These are phyloP conservation scores for Saccharum spontaneum DNA, from an alignment of 176 grass and related monocot genomes.

Conservation along the genomic window DNA sequence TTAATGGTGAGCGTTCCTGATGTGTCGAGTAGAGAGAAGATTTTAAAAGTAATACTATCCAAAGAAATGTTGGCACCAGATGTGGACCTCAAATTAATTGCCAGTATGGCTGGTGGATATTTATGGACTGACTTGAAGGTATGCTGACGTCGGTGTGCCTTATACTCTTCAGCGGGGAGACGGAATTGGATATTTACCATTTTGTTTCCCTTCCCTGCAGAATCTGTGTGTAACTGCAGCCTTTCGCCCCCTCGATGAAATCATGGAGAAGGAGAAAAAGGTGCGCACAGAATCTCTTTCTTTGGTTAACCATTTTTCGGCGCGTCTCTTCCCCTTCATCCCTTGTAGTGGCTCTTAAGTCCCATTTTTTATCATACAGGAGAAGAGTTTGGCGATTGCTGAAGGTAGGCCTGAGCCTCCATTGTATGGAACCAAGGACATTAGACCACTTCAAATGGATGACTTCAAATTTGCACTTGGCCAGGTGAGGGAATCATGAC, in stretches of 20 bases:
- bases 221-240: slow-evolving; percentile 68
- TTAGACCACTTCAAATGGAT: slow-evolving; percentile 64
- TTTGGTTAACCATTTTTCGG: not conserved
- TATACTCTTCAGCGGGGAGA: not conserved
- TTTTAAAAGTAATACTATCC: slow-evolving; percentile 68
- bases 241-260: slow-evolving; percentile 44
- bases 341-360: not conserved
- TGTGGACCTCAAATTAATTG: slow-evolving; percentile 52
- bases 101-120: slow-evolving; percentile 79
- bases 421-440: slow-evolving; percentile 43
- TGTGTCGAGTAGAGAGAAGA: slow-evolving; percentile 70
- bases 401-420: slow-evolving; percentile 60
- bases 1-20: slow-evolving; percentile 85
- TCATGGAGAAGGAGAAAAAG: slow-evolving; percentile 68
- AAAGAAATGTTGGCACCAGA: slow-evolving; percentile 53
- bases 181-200: not conserved
- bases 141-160: slow-evolving; percentile 3
- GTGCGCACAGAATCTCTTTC: slow-evolving; percentile 14
- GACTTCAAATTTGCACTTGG: slow-evolving; percentile 66
- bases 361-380: slow-evolving; percentile 31
- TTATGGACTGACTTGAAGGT: slow-evolving; percentile 85
- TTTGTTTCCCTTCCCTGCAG: slow-evolving; percentile 25
- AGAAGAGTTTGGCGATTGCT: slow-evolving; percentile 37
- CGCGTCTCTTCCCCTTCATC: not conserved
- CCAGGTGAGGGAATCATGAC: slow-evolving; percentile 37